Evolutionary conservation across 2,329 filamentous ascomycete species (phyloP).

Genomic region (Fusarium marasasianum): DNA sequence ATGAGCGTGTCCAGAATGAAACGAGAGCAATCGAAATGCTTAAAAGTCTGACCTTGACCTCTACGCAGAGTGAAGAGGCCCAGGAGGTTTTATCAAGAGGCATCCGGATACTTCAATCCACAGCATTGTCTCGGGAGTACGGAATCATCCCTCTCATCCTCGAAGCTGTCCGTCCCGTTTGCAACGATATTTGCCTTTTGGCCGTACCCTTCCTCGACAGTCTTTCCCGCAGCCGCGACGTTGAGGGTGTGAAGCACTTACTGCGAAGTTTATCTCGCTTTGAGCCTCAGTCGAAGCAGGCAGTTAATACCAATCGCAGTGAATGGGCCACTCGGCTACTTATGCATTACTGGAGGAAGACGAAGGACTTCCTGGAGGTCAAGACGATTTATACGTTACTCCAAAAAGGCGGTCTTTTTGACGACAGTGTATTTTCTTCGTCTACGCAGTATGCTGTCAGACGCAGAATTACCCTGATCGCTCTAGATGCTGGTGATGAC

Average conservation of each 20-base stretch:
- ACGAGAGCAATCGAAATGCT: constrained; percentile 31
- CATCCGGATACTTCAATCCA: constrained; percentile 39
- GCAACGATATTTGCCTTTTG: constrained; percentile 36
- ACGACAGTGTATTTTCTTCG: constrained; percentile 15
- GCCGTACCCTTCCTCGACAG: constrained; percentile 36
- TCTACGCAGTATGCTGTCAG: constrained; percentile 44
- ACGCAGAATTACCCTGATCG: constrained; percentile 40
- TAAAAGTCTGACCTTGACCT: constrained; percentile 28
- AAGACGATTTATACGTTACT: constrained; percentile 43
- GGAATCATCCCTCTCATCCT: constrained; percentile 32
- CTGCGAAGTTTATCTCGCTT: constrained; percentile 24
- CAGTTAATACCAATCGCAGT: constrained; percentile 8
- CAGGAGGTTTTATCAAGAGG: constrained; percentile 26
- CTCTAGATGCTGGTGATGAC: constrained; percentile 44
- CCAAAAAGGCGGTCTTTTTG: constrained; percentile 44
- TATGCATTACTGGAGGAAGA: constrained; percentile 42
- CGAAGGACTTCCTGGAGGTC: constrained; percentile 32
- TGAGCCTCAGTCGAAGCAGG: not conserved
- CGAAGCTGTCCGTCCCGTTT: constrained; percentile 33
- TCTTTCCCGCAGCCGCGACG: constrained; percentile 21
- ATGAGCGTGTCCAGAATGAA: not conserved
- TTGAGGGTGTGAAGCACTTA: constrained; percentile 26
- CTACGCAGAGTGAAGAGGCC: constrained; percentile 16
- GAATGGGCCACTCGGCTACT: constrained; percentile 38
- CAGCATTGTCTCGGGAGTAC: constrained; percentile 27